phyloP scores from a whole-genome alignment of 2,329 filamentous ascomycete genomes.

The Westerdykella ornata region DNA sequence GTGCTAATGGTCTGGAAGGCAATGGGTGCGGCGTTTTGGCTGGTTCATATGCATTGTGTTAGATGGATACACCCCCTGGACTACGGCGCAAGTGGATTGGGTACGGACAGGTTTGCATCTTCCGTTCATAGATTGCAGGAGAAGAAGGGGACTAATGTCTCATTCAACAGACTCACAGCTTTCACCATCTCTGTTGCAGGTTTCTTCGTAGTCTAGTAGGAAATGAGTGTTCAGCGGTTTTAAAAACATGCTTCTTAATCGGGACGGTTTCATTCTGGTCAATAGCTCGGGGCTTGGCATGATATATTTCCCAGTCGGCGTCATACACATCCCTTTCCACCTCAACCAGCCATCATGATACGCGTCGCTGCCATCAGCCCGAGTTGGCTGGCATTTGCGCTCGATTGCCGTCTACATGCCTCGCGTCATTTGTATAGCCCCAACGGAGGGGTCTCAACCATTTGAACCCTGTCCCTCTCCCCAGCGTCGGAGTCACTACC shows the following conservation, averaged over 20 bases:
- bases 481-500: conserved; percentile 22
- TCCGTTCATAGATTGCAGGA: no score
- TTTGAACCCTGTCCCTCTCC: conserved; percentile 35
- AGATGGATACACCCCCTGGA: neutral
- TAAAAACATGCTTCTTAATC: no score
- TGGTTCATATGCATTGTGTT: conserved; percentile 1
- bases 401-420: conserved; percentile 18
- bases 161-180: no score
- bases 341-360: conserved; percentile 26
- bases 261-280: no score
- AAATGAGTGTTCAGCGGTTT: no score
- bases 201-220: no score
- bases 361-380: conserved; percentile 17
- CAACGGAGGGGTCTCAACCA: conserved; percentile 47
- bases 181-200: no score
- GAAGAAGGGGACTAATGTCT: no score
- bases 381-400: conserved; percentile 18
- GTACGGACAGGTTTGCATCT: neutral
- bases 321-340: conserved; percentile 22
- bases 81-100: neutral
- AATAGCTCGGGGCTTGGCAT: conserved; percentile 10
- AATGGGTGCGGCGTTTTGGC: conserved; percentile 1
- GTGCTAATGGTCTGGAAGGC: neutral
- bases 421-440: conserved; percentile 43
- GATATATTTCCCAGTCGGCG: conserved; percentile 2